Base-by-base conservation (phyloP, 805 yeast genomes). In the Saturnispora besseyi region DNA sequence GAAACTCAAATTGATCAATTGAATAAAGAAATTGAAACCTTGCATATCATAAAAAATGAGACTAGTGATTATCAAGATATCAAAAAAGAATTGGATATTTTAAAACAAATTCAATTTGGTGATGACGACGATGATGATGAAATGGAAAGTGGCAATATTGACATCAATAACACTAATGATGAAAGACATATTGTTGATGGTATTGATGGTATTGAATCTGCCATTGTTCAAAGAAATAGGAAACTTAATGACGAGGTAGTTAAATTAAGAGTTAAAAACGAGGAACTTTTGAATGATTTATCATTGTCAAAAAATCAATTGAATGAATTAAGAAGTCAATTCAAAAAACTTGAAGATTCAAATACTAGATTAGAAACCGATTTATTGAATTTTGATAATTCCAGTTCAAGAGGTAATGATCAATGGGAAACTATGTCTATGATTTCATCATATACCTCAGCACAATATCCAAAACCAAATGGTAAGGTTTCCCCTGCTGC, bases 51-150 rank as follows among this genome's bases (percentile, higher is more conserved):
- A 50, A 60, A 84, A 41, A 67, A 68, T 3, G 63, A 69, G 31
- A 77, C 80, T 46, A 67, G 74, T 2, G 96, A 89, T 61, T 89
- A 90, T 64, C 89, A 85, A 47, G 89, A 87, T 53, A 62, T 89
- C 44, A 88, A 87, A 62, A 76, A 78, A 45, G 96, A 90, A 59
- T 69, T 90, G 55, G 76, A 75, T 18, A 76, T 88, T 26, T 63
- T 89, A 53, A 80, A 84, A 61, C 81, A 82, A 54, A 82, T 88
- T 36, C 87, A 86, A 58, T 84, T 88, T 66, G 90, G 90, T 3
- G 59, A 54, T 24, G 57, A 51, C 29, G 57, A 50, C n/a, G 54
- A 67, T 13, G 70, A 62, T 3, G 71, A 66, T 24, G 66, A 58
- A 29, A 67, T 60, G 9, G 50, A 40, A 28, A 51, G 66, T 11